Conservation (phyloP, 371 early-diverging fungal genomes). For the Mortierella sp. region DNA sequence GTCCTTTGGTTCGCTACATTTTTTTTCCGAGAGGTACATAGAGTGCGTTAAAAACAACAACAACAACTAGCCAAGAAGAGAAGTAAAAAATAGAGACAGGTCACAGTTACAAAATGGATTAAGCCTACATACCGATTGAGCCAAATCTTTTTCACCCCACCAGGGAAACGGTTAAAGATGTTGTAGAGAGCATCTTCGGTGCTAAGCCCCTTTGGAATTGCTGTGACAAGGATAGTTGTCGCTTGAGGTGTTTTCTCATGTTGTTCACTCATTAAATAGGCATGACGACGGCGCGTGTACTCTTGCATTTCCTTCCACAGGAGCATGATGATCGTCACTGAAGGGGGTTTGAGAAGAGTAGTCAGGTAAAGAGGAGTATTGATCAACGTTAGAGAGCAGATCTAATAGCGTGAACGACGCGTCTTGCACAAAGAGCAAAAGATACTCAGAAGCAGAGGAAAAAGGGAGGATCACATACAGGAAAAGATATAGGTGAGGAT, state of each 20-base stretch:
- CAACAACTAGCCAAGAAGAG: background rate
- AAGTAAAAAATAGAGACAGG: background rate
- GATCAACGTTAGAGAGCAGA: background rate
- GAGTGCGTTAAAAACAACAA: background rate
- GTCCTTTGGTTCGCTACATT: conserved; percentile 55
- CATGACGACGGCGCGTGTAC: conserved; percentile 76
- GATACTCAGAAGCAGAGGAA: background rate
- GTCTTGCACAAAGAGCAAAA: background rate
- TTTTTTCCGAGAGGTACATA: background rate
- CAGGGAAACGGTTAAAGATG: conserved; percentile 77
- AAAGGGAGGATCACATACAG: conserved; percentile 47
- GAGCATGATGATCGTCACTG: conserved; percentile 61
- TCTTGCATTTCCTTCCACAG: conserved; percentile 70
- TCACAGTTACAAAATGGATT: background rate
- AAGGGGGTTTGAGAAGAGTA: background rate
- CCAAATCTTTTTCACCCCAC: conserved; percentile 77
- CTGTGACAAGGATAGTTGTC: conserved; percentile 73
- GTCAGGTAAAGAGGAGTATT: background rate
- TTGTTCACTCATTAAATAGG: conserved; percentile 66
- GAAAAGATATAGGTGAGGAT: conserved; percentile 66
- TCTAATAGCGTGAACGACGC: background rate
- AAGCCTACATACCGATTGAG: conserved; percentile 64
- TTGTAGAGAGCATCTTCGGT: conserved; percentile 57
- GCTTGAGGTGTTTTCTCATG: conserved; percentile 70
- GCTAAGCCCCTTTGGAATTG: conserved; percentile 62